phyloP scores from a whole-genome alignment of 805 yeast genomes.

The Cyberlindnera mycetangii region DNA sequence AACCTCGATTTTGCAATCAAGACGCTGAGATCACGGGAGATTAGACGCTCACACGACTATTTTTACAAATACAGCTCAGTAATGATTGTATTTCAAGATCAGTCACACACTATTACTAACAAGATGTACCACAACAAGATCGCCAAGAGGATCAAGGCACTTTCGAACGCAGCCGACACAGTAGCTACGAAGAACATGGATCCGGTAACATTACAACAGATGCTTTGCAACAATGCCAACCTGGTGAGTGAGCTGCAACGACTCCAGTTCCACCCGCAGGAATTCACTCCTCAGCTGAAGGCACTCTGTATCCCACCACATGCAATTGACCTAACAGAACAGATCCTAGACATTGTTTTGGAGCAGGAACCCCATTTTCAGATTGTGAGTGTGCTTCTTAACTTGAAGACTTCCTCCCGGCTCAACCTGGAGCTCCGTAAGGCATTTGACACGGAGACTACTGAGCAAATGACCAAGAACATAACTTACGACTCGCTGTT shows the following conservation, averaged over 20 bases:
- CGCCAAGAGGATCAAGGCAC: slow-evolving; percentile 6
- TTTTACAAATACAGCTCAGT: slow-evolving; percentile 6
- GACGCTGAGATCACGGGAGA: slow-evolving; percentile 7
- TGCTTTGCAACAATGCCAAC: slow-evolving; percentile 7
- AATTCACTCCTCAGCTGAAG: slow-evolving; percentile 2
- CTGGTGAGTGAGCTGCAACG: slow-evolving; percentile 1
- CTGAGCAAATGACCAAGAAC: neutral
- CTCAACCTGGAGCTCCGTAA: slow-evolving; percentile 10
- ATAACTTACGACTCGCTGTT: slow-evolving; percentile 18
- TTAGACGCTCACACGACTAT: slow-evolving; percentile 6
- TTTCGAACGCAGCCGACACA: slow-evolving; percentile 3
- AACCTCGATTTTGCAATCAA: slow-evolving; percentile 7
- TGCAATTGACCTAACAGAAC: slow-evolving; percentile 8
- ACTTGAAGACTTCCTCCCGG: slow-evolving; percentile 10
- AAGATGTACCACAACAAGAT: slow-evolving; percentile 8
- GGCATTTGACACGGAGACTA: neutral
- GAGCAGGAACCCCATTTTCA: slow-evolving; percentile 7
- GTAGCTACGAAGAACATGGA: slow-evolving; percentile 11
- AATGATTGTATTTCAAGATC: slow-evolving; percentile 12
- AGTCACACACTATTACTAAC: slow-evolving; percentile 13
- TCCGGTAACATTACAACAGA: slow-evolving; percentile 1
- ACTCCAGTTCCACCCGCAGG: neutral
- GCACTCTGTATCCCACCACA: slow-evolving; percentile 18
- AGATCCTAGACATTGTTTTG: slow-evolving; percentile 9
- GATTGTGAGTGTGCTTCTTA: slow-evolving; percentile 8